Conservation (phyloP, 23 red algal genomes). For the Gracilaria domingensis region DNA sequence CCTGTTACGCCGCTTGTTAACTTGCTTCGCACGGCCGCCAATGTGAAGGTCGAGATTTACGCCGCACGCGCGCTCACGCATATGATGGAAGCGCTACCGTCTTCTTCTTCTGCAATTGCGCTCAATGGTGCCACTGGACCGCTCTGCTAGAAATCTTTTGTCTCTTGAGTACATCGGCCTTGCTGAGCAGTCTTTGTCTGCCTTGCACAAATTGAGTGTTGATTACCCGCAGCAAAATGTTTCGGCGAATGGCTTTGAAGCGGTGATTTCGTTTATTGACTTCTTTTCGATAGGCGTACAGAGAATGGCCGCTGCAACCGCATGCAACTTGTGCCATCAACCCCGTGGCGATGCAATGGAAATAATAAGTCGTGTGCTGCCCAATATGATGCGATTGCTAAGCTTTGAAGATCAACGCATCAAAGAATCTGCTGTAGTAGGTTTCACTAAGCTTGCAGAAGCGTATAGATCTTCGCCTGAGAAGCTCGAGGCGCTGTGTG, state of each 20-base stretch:
- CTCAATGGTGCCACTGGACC: slow-evolving; percentile 72
- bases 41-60: slow-evolving; percentile 78
- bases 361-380: slow-evolving; percentile 64
- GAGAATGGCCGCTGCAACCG: slow-evolving; percentile 84
- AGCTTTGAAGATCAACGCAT: slow-evolving; percentile 78
- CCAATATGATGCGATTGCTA: slow-evolving; percentile 71
- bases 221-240: slow-evolving; percentile 92
- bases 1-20: slow-evolving; percentile 80
- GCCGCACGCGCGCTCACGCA: slow-evolving; percentile 94
- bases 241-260: slow-evolving; percentile 79
- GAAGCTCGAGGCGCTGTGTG: slow-evolving; percentile 68
- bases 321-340: slow-evolving; percentile 85
- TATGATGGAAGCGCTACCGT: slow-evolving; percentile 92
- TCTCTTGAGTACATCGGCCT: slow-evolving; percentile 98
- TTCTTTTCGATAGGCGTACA: slow-evolving; percentile 96
- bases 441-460: slow-evolving; percentile 67
- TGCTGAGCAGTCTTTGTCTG: slow-evolving; percentile 95
- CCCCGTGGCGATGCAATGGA: slow-evolving; percentile 73
- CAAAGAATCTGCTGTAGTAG: slow-evolving; percentile 65
- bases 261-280: slow-evolving; percentile 90
- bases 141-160: slow-evolving; percentile 84
- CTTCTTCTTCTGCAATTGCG: slow-evolving; percentile 81
- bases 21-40: slow-evolving; percentile 47
- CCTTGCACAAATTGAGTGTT: slow-evolving; percentile 85
- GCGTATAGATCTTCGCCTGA: slow-evolving; percentile 41